A percentile compares a stretch with the other conserved stretches of the same genome.
phyloP scores from a whole-genome alignment of 164 flowering plant species.

The Stephania yunnanensis region DNA sequence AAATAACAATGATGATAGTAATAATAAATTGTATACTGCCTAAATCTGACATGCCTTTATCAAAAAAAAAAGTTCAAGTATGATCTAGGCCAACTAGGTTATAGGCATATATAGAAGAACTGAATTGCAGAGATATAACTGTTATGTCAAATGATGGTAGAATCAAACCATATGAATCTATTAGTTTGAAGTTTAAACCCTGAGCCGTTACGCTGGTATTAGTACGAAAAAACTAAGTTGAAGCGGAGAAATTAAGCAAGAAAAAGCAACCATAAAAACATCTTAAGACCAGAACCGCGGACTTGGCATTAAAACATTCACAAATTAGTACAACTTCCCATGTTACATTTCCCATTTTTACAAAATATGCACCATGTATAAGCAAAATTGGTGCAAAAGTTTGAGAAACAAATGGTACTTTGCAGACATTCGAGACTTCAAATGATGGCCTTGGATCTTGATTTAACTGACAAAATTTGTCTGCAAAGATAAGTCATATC shows the following conservation, averaged over 20 bases:
- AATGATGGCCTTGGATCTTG: slow-evolving; percentile 1
- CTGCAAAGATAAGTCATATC: background rate
- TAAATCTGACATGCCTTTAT: too few relatives aligned
- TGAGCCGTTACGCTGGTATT: background rate
- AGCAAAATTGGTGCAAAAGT: slow-evolving; percentile 12
- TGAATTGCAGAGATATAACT: too few relatives aligned
- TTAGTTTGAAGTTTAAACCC: too few relatives aligned
- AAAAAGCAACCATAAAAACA: background rate
- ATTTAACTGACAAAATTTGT: slow-evolving; percentile 3
- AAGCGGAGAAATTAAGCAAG: background rate
- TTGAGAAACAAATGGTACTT: background rate
- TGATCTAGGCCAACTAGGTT: too few relatives aligned
- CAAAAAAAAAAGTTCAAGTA: too few relatives aligned
- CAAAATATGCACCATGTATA: slow-evolving; percentile 5
- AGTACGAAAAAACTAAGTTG: too few relatives aligned
- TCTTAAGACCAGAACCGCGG: background rate
- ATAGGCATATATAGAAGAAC: too few relatives aligned
- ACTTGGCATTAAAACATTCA: background rate
- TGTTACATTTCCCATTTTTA: background rate
- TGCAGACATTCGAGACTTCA: slow-evolving; percentile 3
- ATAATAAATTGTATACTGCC: too few relatives aligned
- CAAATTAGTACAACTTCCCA: slow-evolving; percentile 2
- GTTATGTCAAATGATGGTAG: too few relatives aligned
- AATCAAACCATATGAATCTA: too few relatives aligned
- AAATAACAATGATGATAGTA: too few relatives aligned